Evolutionary conservation across 2,329 filamentous ascomycete genomes (phyloP).

Genomic region (Pseudopithomyces chartarum): DNA sequence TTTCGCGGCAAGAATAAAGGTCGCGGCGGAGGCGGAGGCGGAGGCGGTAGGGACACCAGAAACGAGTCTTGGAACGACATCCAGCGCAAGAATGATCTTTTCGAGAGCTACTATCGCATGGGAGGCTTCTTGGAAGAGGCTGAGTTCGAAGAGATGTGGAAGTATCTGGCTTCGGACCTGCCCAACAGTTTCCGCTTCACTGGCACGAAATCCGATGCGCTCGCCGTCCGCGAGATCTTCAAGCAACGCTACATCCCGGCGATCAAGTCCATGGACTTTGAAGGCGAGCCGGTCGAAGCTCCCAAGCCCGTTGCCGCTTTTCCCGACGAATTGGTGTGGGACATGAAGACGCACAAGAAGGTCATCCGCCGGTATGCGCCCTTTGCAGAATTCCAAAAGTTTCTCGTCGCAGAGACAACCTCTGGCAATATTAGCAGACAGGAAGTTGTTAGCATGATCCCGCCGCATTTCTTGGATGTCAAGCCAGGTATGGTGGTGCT

Average conservation of each 20-base stretch:
- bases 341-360: conserved; percentile 97
- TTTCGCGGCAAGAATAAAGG: conserved; percentile 38
- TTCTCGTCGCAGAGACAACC: conserved; percentile 94
- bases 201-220: conserved; percentile 92
- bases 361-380: conserved; percentile 91
- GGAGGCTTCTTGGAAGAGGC: conserved; percentile 72
- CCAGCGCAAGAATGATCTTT: conserved; percentile 78
- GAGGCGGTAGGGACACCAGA: conserved; percentile 32
- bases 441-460: conserved; percentile 99
- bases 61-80: conserved; percentile 58
- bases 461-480: conserved; percentile 89
- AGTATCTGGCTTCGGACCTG: conserved; percentile 77
- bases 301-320: conserved; percentile 88
- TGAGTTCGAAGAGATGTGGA: conserved; percentile 84
- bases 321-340: conserved; percentile 93
- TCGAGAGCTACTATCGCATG: conserved; percentile 83
- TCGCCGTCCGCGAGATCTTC: conserved; percentile 86
- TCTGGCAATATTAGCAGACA: conserved; percentile 98
- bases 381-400: conserved; percentile 95
- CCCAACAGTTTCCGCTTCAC: conserved; percentile 98
- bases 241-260: conserved; percentile 89
- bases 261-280: conserved; percentile 81
- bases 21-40: conserved; percentile 33
- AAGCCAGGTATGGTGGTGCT: conserved; percentile 89
- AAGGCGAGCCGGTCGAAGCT: conserved; percentile 80